Conservation (phyloP, 306 rosid species). For the Alnus glutinosa region DNA sequence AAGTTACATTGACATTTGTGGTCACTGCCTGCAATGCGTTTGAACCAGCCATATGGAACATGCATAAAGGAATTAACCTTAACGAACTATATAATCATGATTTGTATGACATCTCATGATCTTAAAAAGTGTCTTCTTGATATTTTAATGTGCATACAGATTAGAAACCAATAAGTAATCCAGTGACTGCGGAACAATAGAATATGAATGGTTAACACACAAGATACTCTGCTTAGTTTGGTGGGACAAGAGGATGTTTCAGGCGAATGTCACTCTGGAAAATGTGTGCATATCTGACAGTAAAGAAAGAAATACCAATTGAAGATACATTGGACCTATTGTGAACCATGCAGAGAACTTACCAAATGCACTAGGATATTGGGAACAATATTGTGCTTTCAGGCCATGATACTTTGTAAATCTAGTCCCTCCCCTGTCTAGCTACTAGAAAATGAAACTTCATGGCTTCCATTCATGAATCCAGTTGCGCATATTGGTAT, state of each 20-base stretch:
- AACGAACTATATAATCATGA: neutral
- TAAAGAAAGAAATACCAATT: neutral
- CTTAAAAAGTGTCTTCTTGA: neutral
- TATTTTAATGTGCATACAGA: slow-evolving; percentile 4
- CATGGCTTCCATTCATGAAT: neutral
- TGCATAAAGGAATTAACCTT: neutral
- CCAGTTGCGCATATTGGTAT: neutral
- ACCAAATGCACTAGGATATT: neutral
- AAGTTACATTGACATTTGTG: neutral
- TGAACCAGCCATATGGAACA: slow-evolving; percentile 8
- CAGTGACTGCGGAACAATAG: slow-evolving; percentile 8
- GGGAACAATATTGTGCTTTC: neutral
- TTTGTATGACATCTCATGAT: neutral
- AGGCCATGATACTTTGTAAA: neutral
- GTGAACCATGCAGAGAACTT: neutral
- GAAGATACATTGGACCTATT: neutral
- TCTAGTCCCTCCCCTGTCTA: neutral
- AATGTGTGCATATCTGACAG: neutral
- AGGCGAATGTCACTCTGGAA: neutral
- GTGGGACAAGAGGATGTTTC: neutral
- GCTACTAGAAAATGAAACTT: slow-evolving; percentile 1
- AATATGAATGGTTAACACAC: slow-evolving; percentile 17
- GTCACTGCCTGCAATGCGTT: neutral
- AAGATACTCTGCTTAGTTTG: slow-evolving; percentile 17
- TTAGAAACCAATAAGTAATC: slow-evolving; percentile 19